Conservation (phyloP, 495 filamentous ascomycete species). For the Oidiodendron maius region DNA sequence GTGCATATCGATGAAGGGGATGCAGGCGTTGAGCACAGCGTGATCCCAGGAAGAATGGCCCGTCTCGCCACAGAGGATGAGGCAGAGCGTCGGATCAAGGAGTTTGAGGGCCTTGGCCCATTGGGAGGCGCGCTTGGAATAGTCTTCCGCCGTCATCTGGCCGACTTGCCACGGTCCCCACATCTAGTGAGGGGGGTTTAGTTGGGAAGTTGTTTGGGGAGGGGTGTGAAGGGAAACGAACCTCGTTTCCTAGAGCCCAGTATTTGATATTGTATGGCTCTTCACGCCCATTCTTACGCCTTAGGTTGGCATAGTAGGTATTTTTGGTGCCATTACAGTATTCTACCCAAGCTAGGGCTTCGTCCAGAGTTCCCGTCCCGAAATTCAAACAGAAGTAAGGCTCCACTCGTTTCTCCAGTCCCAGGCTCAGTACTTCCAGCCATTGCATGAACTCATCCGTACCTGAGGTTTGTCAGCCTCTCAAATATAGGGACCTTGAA, state of each 20-base stretch:
- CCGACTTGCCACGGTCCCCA: conserved; percentile 79
- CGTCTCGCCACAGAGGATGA: conserved; percentile 68
- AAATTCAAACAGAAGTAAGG: conserved; percentile 75
- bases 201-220: not conserved
- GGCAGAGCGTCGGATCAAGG: conserved; percentile 56
- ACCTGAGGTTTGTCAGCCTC: no score
- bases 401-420: conserved; percentile 40
- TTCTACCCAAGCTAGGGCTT: conserved; percentile 72
- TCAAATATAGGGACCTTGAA: no score
- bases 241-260: conserved; percentile 64
- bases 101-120: conserved; percentile 79
- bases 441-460: conserved; percentile 82
- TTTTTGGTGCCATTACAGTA: conserved; percentile 71
- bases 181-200: conserved; percentile 37
- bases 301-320: conserved; percentile 74
- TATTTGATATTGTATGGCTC: conserved; percentile 66
- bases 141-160: conserved; percentile 69
- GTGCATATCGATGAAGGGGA: conserved; percentile 65
- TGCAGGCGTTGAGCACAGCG: conserved; percentile 63
- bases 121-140: conserved; percentile 69
- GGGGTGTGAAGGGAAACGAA: not conserved
- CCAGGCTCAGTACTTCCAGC: conserved; percentile 55
- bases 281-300: conserved; percentile 62
- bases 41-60: conserved; percentile 66
- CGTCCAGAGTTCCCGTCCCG: conserved; percentile 69